Evolutionary conservation across 305 asterid species (phyloP).

Genomic region (Stenogyne calaminthoides): DNA sequence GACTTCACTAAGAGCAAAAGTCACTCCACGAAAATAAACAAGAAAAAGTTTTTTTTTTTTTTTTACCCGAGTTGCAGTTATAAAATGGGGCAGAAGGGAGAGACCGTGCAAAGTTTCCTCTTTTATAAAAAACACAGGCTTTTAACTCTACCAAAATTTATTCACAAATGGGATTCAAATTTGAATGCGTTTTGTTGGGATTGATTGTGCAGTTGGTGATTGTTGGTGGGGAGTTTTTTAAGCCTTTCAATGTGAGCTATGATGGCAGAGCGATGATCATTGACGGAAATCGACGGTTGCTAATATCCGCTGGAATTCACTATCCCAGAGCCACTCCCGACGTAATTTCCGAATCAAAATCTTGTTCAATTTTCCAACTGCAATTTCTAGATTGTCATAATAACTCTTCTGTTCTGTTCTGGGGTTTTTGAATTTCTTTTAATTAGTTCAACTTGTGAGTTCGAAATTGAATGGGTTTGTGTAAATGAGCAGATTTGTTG

Average conservation of each 20-base stretch:
- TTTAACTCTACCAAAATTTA: background rate
- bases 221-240: slow-evolving; percentile 60
- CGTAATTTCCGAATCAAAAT: slow-evolving; percentile 35
- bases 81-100: too few species aligned
- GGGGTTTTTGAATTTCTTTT: background rate
- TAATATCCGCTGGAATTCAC: slow-evolving; percentile 88
- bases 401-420: too few species aligned
- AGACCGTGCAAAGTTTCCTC: too few species aligned
- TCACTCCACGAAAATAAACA: too few species aligned
- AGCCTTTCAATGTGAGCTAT: slow-evolving; percentile 88
- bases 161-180: slow-evolving; percentile 35
- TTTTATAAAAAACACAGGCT: background rate
- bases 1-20: too few species aligned
- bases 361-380: background rate
- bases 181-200: slow-evolving; percentile 40
- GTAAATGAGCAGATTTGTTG: background rate
- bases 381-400: background rate
- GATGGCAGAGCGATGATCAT: slow-evolving; percentile 78
- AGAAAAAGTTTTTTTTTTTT: too few species aligned
- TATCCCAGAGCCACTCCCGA: slow-evolving; percentile 91
- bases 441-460: background rate
- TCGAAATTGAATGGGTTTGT: slow-evolving; percentile 11
- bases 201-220: slow-evolving; percentile 40
- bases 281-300: slow-evolving; percentile 77
- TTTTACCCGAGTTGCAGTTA: too few species aligned